Base-by-base conservation (phyloP, 352 stramenopile species). In the Saprolegnia diclina region DNA sequence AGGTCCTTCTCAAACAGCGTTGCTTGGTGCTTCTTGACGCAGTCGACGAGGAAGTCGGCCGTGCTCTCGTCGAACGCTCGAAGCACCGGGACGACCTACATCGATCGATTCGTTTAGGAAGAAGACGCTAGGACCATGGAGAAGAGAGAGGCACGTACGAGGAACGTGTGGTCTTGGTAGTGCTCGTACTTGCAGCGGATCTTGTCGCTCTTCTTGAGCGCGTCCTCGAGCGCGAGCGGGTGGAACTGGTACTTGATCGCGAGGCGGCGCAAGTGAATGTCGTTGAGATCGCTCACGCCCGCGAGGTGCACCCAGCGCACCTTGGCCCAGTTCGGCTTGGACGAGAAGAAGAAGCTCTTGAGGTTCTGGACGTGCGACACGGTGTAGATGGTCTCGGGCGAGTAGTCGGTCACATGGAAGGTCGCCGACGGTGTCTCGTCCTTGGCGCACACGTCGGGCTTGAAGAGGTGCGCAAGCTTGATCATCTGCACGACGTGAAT, bases 401-500 rank as follows among this genome's bases (percentile, higher is more conserved):
- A 89, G 75, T 92, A 94, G 69, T 94, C 84, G 29, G 94, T 86
- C 29, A 82, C 82, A 6, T 86, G 81, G 11, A 94, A 56, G 44
- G 65, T 52, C 6, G 76, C 54, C 35, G 73, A 50, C 35, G 71
- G 44, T 26, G 71, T 38, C 13, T 57, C 56, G 32, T 63, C 64
- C 61, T 63, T 32, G 54, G 73, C 42, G 65, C 57, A 35, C 37
- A 79, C 85, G 19, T 81, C 76, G 6, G 78, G 75, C 54, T 77
- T 87, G 61, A 96, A 93, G 59, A 96, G 80, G 50, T 95, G 85
- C 19, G 87, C 87, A 45, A 95, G 66, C 72, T 96, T 96, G 67
- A 96, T 90, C 72, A 92, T 87, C 50, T 95, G 88, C 29, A 96
- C 86, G n/a, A 84, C 85, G 44, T 88, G 83, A 61, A 91, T 74